phyloP scores from a whole-genome alignment of 805 yeast genomes.

The Wickerhamiella spandovensis region DNA sequence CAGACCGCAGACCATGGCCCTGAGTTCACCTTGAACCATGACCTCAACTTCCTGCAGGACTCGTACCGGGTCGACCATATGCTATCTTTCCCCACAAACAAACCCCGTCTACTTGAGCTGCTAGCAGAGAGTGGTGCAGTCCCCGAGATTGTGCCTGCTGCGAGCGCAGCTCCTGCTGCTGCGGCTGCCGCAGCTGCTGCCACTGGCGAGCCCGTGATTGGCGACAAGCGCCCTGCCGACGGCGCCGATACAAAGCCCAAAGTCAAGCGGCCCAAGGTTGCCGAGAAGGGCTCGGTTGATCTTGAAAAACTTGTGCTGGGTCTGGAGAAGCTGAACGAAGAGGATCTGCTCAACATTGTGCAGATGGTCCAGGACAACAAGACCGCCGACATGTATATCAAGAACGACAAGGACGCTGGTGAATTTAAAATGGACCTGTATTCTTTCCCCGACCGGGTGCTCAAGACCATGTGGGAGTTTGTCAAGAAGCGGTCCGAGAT shows the following conservation, averaged over 20 bases:
- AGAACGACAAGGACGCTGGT: conserved; percentile 91
- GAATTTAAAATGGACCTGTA: conserved; percentile 93
- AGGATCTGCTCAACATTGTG: conserved; percentile 84
- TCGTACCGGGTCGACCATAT: conserved; percentile 67
- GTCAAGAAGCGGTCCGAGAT: conserved; percentile 50
- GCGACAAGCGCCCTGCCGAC: conserved; percentile 29
- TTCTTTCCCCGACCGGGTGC: conserved; percentile 79
- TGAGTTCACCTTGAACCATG: conserved; percentile 76
- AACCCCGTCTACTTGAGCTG: conserved; percentile 57
- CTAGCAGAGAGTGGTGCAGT: conserved; percentile 74
- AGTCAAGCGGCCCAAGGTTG: conserved; percentile 28
- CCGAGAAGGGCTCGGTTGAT: conserved; percentile 51
- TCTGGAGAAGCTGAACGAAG: conserved; percentile 76
- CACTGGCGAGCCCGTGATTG: conserved; percentile 12
- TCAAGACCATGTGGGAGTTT: conserved; percentile 90
- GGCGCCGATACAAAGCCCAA: conserved; percentile 19
- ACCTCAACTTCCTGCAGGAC: conserved; percentile 71
- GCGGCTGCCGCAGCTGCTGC: conserved; percentile 2
- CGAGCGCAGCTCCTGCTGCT: conserved; percentile 18
- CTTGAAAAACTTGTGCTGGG: conserved; percentile 85
- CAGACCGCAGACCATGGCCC: conserved; percentile 77
- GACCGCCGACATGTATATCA: conserved; percentile 88
- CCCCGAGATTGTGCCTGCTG: conserved; percentile 31
- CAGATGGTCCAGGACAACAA: conserved; percentile 96
- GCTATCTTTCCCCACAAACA: conserved; percentile 60